Base-by-base conservation (phyloP, 495 filamentous ascomycete species). In the Oleoguttula mirabilis region DNA sequence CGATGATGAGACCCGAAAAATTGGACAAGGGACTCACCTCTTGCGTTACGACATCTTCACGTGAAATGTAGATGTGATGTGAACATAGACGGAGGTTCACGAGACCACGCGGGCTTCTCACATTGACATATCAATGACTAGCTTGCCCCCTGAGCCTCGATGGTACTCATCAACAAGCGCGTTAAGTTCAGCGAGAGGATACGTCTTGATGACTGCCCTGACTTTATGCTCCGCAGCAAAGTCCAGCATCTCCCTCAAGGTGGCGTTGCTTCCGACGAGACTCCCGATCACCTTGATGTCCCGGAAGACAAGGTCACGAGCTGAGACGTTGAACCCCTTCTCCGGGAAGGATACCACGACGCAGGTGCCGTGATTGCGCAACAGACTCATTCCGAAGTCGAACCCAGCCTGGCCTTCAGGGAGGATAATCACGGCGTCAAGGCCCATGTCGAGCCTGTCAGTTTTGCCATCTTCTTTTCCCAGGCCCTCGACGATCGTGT, bases 261-360 rank as follows among this genome's bases (percentile, higher is more conserved):
- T 69, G 15, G 44, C 28, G 11, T 57, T 60, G 24, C 61, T 69
- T 17, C 59, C 64, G 32, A 68, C 52, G 19, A 76, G 51, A 36
- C 57, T 65, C 0, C 72, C 72, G 20, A 59, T 60, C 22, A 76
- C 39, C 24, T 60, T 58, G 19, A 76, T 65, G 47, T 74, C 72
- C n/a, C 72, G 58, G 48, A 75, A 70, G 19, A 76, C 50, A 6
- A 73, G 40, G 47, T 76, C 71, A 3, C 32, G 41, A 5, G 63
- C 55, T 2, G 55, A 58, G 12, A 66, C 32, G 10, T 60, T 54
- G 37, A 67, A 66, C 15, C 61, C 62, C 3, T 51, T 47, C 25
- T 60, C 55, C 2, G 64, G 56, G 30, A 59, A 57, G 8, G 40
- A 60, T 10, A 69, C 64, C 0, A 65, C 48, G 8, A 67, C 57